A percentile compares a stretch with the other conserved stretches of the same genome.
These are phyloP conservation scores for Camellia japonica DNA, from an alignment of 148 eudicot species.

Conservation along the genomic window DNA sequence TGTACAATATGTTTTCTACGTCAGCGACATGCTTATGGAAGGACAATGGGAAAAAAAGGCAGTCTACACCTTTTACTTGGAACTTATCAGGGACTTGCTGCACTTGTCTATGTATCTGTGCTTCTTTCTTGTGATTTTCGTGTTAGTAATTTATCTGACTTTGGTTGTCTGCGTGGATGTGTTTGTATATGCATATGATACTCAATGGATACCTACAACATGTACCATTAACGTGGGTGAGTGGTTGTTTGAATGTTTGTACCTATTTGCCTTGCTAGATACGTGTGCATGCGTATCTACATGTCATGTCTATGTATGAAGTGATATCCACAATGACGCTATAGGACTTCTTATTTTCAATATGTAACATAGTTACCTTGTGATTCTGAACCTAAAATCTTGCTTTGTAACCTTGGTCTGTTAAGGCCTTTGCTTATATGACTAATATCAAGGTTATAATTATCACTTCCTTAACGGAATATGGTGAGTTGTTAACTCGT, in stretches of 20 bases:
- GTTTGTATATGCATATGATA: not conserved
- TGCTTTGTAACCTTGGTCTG: not conserved
- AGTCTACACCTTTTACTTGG: conserved; percentile 93
- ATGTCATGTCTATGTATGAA: not conserved
- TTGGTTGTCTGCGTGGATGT: conserved; percentile 2
- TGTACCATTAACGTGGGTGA: not conserved
- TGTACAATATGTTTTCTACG: conserved; percentile 83
- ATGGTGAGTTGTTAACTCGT: not conserved
- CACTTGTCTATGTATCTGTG: conserved; percentile 97
- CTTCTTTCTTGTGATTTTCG: conserved; percentile 89
- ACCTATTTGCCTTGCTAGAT: not conserved
- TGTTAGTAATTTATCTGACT: conserved; percentile 56
- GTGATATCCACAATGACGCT: not conserved
- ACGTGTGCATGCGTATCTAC: not conserved
- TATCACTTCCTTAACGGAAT: not conserved
- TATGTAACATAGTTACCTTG: not conserved
- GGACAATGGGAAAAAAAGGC: conserved; percentile 99
- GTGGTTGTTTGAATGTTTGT: conserved; percentile 5
- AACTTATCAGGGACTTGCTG: conserved; percentile 86
- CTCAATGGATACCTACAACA: not conserved
- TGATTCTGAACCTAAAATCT: not conserved
- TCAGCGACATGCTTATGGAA: conserved; percentile 96
- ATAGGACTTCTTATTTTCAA: not conserved
- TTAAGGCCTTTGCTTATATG: not conserved
- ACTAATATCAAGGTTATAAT: not conserved